Base-by-base conservation (phyloP, 495 filamentous ascomycete species). In the Aspergillus coremiiformis region DNA sequence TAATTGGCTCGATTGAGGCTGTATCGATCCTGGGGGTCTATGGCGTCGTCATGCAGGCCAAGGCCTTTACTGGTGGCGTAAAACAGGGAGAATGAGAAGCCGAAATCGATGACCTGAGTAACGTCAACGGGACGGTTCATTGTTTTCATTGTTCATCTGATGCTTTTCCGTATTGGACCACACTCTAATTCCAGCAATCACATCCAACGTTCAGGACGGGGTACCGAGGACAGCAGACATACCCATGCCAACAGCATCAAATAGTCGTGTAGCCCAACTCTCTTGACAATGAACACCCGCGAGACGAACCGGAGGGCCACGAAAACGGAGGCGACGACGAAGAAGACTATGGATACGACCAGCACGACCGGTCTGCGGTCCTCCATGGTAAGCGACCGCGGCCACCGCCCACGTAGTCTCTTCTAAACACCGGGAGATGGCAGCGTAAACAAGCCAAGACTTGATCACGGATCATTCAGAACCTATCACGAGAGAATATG, bases 201-300 rank as follows among this genome's bases (percentile, higher is more conserved):
- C 4, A 41, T 17, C 4, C 7, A 21, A 1, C 17, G 33, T 37
- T 11, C 32, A 50, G 32, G 27, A 42, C 26, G 48, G 47, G 23
- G 24, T 27, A 27, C 4, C 14, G 32, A 14, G 32, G 12, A n/a
- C 32, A 35, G 12, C 2, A 55, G 30, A 69, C 73, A 57, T 72
- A 89, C 77, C 91, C 88, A 96, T 55, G 90, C 89, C 51, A 89
- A 37, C 20, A 90, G 62, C 54, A 97, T 95, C 58, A 87, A 78
- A 70, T 87, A 89, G 69, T 97, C 92, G 65, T 95, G 89, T 64
- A 75, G 73, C 24, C 75, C 77, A 12, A 90, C 66, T 50, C 71
- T 80, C 54, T 79, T 80, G 42, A 94, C 83, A 30, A 97, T 83
- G 26, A 78, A 82, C 41, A 82, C 73, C 21, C 90, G 79, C 32